phyloP scores from a whole-genome alignment of 306 rosid species.

The Vigna angularis region DNA sequence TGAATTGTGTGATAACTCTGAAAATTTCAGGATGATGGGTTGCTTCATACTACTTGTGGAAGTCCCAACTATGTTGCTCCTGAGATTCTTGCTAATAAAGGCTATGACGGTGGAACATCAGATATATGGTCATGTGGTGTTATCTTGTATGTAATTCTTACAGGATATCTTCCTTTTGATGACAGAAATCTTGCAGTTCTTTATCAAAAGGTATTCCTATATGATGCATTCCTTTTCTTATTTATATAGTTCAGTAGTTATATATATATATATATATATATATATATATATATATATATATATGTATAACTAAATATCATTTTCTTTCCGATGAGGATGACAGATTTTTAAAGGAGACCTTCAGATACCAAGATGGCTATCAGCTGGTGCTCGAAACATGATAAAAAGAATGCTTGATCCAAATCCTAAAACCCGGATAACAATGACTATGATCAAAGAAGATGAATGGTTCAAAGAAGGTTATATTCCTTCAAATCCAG shows the following conservation, averaged over 20 bases:
- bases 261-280: not conserved
- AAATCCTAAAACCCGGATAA: conserved; percentile 67
- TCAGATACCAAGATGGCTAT: conserved; percentile 74
- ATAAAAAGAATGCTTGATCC: conserved; percentile 83
- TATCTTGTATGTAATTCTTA: conserved; percentile 80
- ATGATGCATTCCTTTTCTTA: not conserved
- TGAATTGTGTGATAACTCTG: not conserved
- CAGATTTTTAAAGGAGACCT: conserved; percentile 81
- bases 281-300: not conserved
- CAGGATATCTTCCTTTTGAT: conserved; percentile 91
- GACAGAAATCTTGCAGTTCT: conserved; percentile 91
- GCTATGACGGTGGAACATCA: conserved; percentile 89
- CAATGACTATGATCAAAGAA: conserved; percentile 68
- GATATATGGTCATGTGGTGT: conserved; percentile 98
- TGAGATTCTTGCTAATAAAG: conserved; percentile 83
- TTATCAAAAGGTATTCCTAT: conserved; percentile 70
- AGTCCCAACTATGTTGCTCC: conserved; percentile 99
- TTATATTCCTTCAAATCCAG: conserved; percentile 57
- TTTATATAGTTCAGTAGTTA: not conserved
- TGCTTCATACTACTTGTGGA: conserved; percentile 96
- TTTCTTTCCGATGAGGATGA: conserved; percentile 6
- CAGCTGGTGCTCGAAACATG: conserved; percentile 68
- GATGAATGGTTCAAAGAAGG: conserved; percentile 80
- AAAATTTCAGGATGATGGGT: conserved; percentile 76
- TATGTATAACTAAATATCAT: not conserved